Evolutionary conservation across 2,329 filamentous ascomycete species (phyloP), one percentile per base, ranked within the genome.

Genomic region (Basipetospora chlamydospora): DNA sequence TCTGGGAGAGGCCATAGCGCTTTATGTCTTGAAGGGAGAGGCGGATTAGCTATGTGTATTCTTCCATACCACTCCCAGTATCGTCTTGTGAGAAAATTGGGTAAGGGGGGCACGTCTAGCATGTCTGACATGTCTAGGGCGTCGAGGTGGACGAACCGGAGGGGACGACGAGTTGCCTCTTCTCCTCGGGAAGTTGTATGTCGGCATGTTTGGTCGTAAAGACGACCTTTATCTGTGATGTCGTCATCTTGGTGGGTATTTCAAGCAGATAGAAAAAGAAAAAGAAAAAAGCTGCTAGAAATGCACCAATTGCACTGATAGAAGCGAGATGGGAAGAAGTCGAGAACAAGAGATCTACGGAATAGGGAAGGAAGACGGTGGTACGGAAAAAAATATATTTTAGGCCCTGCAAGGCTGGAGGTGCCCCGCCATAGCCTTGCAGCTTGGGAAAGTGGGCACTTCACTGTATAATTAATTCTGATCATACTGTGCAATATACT

Each of bases 1-100:
- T 74, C 41, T 75, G 68, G 13, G 76, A 80, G 37, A 81, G 64
- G 47, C 74, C 76, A 70, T 80, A 80, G 50, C 77, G 70, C 52
- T 75, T 73, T 47, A 80, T 73, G 46, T 78, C 75, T 73, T 42
- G 3, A 9, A 15, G n/a, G 35, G 11, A n/a, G n/a, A n/a, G n/a
- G n/a, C n/a, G n/a, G n/a, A n/a, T n/a, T n/a, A n/a, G n/a, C n/a
- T n/a, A n/a, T n/a, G n/a, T n/a, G n/a, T n/a, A n/a, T n/a, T n/a
- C n/a, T n/a, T n/a, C n/a, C n/a, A n/a, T n/a, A n/a, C n/a, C n/a
- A n/a, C n/a, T n/a, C n/a, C n/a, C n/a, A n/a, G n/a, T n/a, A n/a
- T n/a, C n/a, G n/a, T n/a, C n/a, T n/a, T n/a, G n/a, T n/a, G n/a
- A n/a, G n/a, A n/a, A n/a, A n/a, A n/a, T n/a, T n/a, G n/a, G n/a